Evolutionary conservation across 129 eudicot species (phyloP), one percentile per base, ranked within the genome.

Genomic region (Gnaphalium uliginosum): DNA sequence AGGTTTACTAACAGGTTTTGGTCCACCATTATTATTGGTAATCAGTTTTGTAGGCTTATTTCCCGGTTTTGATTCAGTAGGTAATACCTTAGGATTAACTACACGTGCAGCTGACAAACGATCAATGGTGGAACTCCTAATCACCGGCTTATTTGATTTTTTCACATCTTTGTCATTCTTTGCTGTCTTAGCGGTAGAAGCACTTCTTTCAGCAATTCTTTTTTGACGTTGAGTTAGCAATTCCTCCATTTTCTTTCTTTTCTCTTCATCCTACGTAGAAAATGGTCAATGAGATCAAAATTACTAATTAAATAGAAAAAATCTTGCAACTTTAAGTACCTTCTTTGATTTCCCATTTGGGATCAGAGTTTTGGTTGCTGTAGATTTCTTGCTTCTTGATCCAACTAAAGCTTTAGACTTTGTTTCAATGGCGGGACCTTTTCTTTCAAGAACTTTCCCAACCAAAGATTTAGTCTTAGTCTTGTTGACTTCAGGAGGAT

Each of bases 171-270:
- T 86, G 41, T 68, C 81, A 25, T 19, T 83, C 72, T 83, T 88
- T 56, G 59, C 19, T 14, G 76, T 81, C 62, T 48, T 84, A 3
- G 82, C 23, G n/a, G 74, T 78, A n/a, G 74, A 63, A 66, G 82
- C 86, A 83, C 90, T 90, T 87, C 96, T 88, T 88, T 90, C 98
- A 29, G 96, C 91, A 13, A 93, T 93, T 75, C 92, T 76, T 76
- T 85, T 93, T 78, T 86, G 92, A 6, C 96, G 87, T 79, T 81
- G 90, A 76, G 72, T 25, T 46, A 61, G 54, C 54, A 90, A 29
- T 84, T 93, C 92, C 82, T 93, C 98, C 83, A 71, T 81, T 82
- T 66, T 90, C 92, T 85, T 93, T 79, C 92, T 76, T 70, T 81
- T 86, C 81, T 90, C 96, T 78, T 88, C 96, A 53, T 93, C 98